Percentiles rank a stretch among this genome's conserved stretches.
Conservation (phyloP, 73 alveolate genomes). For the Stentor coeruleus region DNA sequence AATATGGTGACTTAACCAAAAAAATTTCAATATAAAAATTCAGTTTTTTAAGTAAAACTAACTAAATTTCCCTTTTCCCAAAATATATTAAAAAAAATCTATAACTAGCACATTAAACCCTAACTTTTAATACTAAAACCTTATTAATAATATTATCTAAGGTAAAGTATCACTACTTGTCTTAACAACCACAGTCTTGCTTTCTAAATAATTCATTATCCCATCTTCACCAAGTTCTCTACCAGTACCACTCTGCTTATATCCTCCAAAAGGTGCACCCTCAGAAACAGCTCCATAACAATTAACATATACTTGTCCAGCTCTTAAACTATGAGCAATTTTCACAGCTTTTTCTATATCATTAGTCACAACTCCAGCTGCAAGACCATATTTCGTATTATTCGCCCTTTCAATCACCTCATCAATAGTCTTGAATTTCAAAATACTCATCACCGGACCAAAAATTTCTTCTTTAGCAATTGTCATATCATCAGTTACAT, state of each 20-base stretch:
- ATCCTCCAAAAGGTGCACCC: constrained; percentile 87
- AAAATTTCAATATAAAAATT: too few relatives aligned
- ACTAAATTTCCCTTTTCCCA: too few relatives aligned
- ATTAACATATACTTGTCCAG: constrained; percentile 84
- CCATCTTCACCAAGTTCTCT: constrained; percentile 75
- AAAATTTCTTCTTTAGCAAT: constrained; percentile 63
- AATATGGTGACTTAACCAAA: too few relatives aligned
- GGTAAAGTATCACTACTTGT: constrained; percentile 39
- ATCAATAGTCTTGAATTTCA: constrained; percentile 76
- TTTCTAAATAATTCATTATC: constrained; percentile 38
- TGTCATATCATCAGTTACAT: constrained; percentile 81
- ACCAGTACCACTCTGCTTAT: constrained; percentile 85
- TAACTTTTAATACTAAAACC: too few relatives aligned
- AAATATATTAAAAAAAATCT: too few relatives aligned
- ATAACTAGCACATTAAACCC: too few relatives aligned
- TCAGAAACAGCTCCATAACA: constrained; percentile 48
- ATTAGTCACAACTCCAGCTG: constrained; percentile 77
- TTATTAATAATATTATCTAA: too few relatives aligned
- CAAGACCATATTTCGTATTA: constrained; percentile 84
- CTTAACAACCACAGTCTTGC: constrained; percentile 39
- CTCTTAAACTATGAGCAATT: constrained; percentile 61
- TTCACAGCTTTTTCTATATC: constrained; percentile 55
- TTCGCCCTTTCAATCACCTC: constrained; percentile 88
- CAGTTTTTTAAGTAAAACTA: too few relatives aligned
- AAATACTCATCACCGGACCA: constrained; percentile 86